These are phyloP conservation scores for Earliella scabrosa DNA, from an alignment of 1,284 basidiomycete genomes.

Conservation along the genomic window DNA sequence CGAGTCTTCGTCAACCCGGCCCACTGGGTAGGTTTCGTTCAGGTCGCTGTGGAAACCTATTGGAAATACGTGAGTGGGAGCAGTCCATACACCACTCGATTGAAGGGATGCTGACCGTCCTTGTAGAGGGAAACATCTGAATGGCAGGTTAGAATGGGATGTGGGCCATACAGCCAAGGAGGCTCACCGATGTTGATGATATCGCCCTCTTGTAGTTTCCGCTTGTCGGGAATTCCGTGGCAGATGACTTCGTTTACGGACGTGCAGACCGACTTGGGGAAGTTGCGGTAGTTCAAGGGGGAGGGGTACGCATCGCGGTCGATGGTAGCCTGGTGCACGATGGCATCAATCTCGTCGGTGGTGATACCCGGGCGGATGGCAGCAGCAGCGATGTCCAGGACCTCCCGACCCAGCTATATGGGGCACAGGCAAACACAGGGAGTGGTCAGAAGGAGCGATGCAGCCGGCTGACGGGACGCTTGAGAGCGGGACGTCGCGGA, in stretches of 20 bases:
- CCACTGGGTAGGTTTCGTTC: conserved; percentile 91
- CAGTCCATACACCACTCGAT: too few species aligned
- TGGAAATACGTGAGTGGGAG: conserved; percentile 2
- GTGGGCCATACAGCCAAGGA: conserved; percentile 17
- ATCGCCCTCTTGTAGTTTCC: conserved; percentile 88
- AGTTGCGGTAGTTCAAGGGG: conserved; percentile 91
- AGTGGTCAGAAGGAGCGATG: conserved; percentile 22
- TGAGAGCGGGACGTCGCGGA: conserved; percentile 26
- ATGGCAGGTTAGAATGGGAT: not conserved
- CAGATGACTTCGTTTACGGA: conserved; percentile 97
- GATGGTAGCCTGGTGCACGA: conserved; percentile 94
- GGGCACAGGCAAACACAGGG: conserved; percentile 13
- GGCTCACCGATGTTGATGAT: conserved; percentile 89
- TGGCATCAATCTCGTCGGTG: conserved; percentile 93
- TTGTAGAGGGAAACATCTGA: conserved; percentile 71
- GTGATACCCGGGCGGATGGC: conserved; percentile 89
- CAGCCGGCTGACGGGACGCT: conserved; percentile 18
- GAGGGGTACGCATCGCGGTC: conserved; percentile 94
- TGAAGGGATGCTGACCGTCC: conserved; percentile 70
- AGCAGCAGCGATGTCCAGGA: conserved; percentile 89
- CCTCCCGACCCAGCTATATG: conserved; percentile 82
- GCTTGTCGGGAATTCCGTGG: conserved; percentile 93
- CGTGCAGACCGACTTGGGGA: conserved; percentile 98
- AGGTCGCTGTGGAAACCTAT: conserved; percentile 89
- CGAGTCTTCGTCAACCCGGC: conserved; percentile 83